Evolutionary conservation across 495 filamentous ascomycete species (phyloP).

Genomic region (Aspergillus mulundensis): DNA sequence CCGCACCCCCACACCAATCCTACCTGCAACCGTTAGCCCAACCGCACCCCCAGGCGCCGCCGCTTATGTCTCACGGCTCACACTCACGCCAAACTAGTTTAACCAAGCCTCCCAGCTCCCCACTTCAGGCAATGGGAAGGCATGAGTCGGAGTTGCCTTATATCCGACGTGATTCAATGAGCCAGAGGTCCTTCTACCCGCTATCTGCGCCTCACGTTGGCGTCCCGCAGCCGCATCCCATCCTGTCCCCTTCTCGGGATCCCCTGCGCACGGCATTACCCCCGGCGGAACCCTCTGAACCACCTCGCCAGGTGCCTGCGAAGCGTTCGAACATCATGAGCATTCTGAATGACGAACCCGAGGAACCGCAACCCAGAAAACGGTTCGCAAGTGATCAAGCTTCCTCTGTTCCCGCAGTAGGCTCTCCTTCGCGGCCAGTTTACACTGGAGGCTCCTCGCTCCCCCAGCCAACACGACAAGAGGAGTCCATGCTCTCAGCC

Average conservation of each 20-base stretch:
- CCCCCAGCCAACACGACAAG: constrained; percentile 21
- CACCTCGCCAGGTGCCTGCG: constrained; percentile 46
- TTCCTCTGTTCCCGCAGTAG: constrained; percentile 20
- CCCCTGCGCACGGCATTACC: constrained; percentile 32
- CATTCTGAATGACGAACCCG: constrained; percentile 55
- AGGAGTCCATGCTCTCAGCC: constrained; percentile 19
- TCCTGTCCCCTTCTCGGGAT: constrained; percentile 43
- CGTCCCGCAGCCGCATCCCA: constrained; percentile 30
- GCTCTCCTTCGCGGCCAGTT: constrained; percentile 25
- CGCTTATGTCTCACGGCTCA: constrained; percentile 24
- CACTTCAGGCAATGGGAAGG: constrained; percentile 27
- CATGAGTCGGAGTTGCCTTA: constrained; percentile 37
- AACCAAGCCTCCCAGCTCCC: constrained; percentile 37
- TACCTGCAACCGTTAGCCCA: constrained; percentile 31
- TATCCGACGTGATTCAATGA: constrained; percentile 36
- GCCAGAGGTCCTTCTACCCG: constrained; percentile 31
- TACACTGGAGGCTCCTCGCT: constrained; percentile 20
- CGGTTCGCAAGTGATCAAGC: constrained; percentile 41
- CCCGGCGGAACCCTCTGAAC: constrained; percentile 36
- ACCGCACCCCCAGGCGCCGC: constrained; percentile 24
- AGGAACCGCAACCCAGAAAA: constrained; percentile 52
- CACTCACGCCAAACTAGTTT: constrained; percentile 44
- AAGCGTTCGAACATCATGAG: constrained; percentile 59
- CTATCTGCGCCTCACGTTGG: constrained; percentile 24
- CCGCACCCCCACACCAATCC: constrained; percentile 16